Evolutionary conservation across 345 rosid genomes (phyloP).

Genomic region (Populus deltoides): DNA sequence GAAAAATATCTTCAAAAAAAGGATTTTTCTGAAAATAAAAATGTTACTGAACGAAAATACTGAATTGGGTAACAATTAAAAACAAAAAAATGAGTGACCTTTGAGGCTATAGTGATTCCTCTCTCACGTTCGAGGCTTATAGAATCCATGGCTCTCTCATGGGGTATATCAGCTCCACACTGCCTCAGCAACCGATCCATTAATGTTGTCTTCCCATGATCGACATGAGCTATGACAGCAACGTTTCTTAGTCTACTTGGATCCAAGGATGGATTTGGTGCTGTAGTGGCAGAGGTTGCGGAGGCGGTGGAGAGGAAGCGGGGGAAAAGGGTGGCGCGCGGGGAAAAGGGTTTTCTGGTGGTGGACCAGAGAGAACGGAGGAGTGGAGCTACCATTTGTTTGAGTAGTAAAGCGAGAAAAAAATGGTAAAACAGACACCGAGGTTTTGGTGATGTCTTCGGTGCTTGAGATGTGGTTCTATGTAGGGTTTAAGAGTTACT

Average conservation of each 20-base stretch:
- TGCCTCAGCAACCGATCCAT: constrained; percentile 96
- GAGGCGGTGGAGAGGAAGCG: constrained; percentile 52
- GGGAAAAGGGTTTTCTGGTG: constrained; percentile 46
- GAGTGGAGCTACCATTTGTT: constrained; percentile 68
- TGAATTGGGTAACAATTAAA: background rate
- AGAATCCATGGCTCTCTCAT: constrained; percentile 99
- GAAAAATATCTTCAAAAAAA: too few species aligned
- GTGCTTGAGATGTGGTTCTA: background rate
- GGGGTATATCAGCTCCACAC: constrained; percentile 98
- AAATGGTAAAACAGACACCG: constrained; percentile 4
- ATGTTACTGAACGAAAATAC: background rate
- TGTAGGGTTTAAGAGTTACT: background rate
- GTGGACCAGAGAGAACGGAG: constrained; percentile 69
- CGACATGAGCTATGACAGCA: constrained; percentile 96
- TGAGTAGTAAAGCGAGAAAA: too few species aligned
- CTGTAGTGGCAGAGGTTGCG: constrained; percentile 33
- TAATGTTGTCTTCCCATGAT: constrained; percentile 96
- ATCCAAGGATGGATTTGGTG: constrained; percentile 48
- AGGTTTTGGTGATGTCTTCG: background rate
- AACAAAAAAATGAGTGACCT: constrained; percentile 35
- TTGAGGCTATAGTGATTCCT: constrained; percentile 92
- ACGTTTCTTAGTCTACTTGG: constrained; percentile 82
- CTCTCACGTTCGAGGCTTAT: constrained; percentile 94
- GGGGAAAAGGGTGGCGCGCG: constrained; percentile 13
- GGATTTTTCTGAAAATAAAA: too few species aligned